Evolutionary conservation across 148 eudicot species (phyloP), one percentile per base, ranked within the genome.

Genomic region (Beta vulgaris): DNA sequence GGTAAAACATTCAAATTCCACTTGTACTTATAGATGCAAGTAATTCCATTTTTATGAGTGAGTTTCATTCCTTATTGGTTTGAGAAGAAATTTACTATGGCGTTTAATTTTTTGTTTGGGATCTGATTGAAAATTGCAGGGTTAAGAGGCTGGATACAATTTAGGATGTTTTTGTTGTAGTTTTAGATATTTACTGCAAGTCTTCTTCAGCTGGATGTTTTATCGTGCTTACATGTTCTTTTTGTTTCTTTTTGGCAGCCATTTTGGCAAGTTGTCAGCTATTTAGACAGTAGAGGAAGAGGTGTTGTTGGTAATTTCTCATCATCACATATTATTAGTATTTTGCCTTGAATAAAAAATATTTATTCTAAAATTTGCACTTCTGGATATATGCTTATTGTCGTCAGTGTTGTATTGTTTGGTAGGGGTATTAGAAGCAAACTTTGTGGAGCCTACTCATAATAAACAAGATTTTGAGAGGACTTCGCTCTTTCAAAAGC

Each of bases 381-480:
- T 29, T 35, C 71, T 31, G 16, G n/a, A 57, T 23, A 68, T 61
- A 13, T 77, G 16, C 68, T 13, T 28, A 49, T 46, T 58, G 39
- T 31, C 46, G 66, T 59, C n/a, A n/a, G n/a, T 29, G 21, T 59
- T 53, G 46, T 62, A 62, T 31, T 72, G 40, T 53, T 70, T 31
- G 66, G 26, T 65, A 93, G 98, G 98, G 67, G 78, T 93, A 46
- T 78, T 93, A 70, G 96, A 93, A 85, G 91, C 98, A 66, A 89
- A 93, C 78, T 93, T 90, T 85, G 76, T 93, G 43, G 83, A 87
- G 85, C 98, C 98, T 26, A 89, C 93, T 3, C 98, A 93, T 81
- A 89, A 89, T 68, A 93, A 93, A 74, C 98, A 93, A 83, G 96
- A 93, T 80, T 93, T 93, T 77, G 98, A 93, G 91, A 90, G 83